A percentile compares a stretch with the other conserved stretches of the same genome.
phyloP scores from a whole-genome alignment of 78 protist species.

The Dictyostelium intermedium region DNA sequence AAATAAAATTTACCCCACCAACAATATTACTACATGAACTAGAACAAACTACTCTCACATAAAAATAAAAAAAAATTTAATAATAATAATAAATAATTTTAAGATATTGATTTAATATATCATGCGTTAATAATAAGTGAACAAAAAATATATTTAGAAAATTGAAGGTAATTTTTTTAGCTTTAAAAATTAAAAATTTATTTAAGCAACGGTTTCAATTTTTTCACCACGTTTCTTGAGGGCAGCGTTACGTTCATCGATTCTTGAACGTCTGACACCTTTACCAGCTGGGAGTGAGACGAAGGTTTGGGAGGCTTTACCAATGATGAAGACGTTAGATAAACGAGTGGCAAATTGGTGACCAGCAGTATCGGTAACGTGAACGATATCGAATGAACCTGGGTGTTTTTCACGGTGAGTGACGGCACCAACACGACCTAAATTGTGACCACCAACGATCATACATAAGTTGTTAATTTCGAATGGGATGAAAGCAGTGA shows the following conservation, averaged over 20 bases:
- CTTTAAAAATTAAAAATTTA: neutral
- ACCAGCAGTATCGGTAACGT: slow-evolving; percentile 95
- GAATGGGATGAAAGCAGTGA: slow-evolving; percentile 73
- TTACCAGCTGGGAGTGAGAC: slow-evolving; percentile 97
- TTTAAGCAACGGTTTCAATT: slow-evolving; percentile 11
- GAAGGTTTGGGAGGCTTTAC: slow-evolving; percentile 90
- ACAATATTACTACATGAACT: too few species aligned
- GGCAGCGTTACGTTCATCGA: slow-evolving; percentile 76
- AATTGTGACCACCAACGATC: slow-evolving; percentile 98
- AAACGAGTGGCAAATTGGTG: slow-evolving; percentile 98
- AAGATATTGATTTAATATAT: too few species aligned
- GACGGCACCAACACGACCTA: slow-evolving; percentile 99
- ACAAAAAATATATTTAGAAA: too few species aligned
- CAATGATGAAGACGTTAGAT: slow-evolving; percentile 98
- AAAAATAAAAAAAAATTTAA: too few species aligned
- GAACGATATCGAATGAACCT: slow-evolving; percentile 98
- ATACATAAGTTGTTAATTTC: slow-evolving; percentile 92
- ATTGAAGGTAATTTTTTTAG: too few species aligned
- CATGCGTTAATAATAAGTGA: too few species aligned
- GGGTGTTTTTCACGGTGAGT: slow-evolving; percentile 92
- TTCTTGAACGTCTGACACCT: slow-evolving; percentile 92
- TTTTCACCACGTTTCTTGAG: slow-evolving; percentile 56
- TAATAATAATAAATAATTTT: too few species aligned
- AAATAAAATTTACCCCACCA: too few species aligned
- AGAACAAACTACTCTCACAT: too few species aligned